Evolutionary conservation across 108 stramenopile species (phyloP).

Genomic region (Craspedostauros australis): DNA sequence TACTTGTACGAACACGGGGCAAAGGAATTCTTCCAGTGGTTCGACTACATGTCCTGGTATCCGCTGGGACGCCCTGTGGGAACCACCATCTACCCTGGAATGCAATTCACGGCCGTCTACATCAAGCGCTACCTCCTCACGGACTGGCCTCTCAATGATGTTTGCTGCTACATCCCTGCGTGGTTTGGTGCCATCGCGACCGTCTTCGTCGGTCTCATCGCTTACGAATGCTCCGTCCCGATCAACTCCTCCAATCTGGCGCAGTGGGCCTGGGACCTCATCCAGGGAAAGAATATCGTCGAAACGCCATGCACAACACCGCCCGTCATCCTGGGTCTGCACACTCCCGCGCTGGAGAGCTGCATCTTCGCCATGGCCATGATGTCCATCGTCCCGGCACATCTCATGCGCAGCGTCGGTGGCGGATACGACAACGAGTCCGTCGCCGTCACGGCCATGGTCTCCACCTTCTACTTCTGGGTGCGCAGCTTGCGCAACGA

Average conservation of each 20-base stretch:
- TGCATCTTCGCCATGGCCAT: conserved; percentile 83
- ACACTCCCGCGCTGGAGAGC: conserved; percentile 66
- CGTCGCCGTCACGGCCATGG: conserved; percentile 92
- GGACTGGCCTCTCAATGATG: conserved; percentile 72
- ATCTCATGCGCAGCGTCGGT: conserved; percentile 95
- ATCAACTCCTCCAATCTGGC: conserved; percentile 45
- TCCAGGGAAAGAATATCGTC: conserved; percentile 26
- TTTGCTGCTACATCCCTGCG: conserved; percentile 88
- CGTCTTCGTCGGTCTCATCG: conserved; percentile 58
- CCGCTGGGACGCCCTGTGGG: conserved; percentile 97
- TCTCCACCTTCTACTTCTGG: conserved; percentile 94
- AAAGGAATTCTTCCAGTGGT: conserved; percentile 76
- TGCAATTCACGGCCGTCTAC: conserved; percentile 93
- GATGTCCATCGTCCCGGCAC: conserved; percentile 92
- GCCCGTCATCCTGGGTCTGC: conserved; percentile 7
- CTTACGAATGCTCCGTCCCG: conserved; percentile 69
- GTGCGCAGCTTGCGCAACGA: conserved; percentile 61
- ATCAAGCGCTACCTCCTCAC: conserved; percentile 65
- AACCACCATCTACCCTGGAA: conserved; percentile 97
- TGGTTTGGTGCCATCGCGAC: conserved; percentile 86
- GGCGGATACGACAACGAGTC: conserved; percentile 98
- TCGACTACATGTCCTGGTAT: conserved; percentile 93
- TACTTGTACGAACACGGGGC: conserved; percentile 72
- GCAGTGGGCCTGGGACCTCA: conserved; percentile 29
- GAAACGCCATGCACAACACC: not conserved